Percentiles rank a stretch among this genome's conserved stretches.
Evolutionary conservation across 83 land plant species (phyloP).

Genomic region (Thuja plicata): DNA sequence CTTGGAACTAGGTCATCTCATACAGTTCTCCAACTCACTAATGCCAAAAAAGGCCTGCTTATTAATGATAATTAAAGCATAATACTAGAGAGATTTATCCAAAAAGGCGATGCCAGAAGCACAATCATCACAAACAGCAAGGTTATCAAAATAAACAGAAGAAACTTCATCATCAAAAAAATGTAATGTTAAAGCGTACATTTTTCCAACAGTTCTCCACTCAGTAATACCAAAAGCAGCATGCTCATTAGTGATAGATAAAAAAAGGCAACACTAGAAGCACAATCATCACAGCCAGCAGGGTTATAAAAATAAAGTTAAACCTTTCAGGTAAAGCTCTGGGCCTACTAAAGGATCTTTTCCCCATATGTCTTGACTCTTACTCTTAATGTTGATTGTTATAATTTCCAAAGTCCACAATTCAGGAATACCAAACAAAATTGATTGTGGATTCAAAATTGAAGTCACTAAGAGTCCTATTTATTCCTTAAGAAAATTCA

Average conservation of each 20-base stretch:
- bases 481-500: background rate
- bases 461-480: background rate
- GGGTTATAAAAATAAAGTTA: too few species aligned
- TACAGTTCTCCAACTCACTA: background rate
- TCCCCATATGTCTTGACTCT: too few species aligned
- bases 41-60: background rate
- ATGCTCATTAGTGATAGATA: background rate
- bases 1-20: background rate
- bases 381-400: too few species aligned
- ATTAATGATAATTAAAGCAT: background rate
- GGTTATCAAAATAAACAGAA: background rate
- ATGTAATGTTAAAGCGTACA: too few species aligned
- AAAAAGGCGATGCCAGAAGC: background rate
- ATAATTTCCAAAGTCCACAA: background rate
- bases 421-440: background rate
- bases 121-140: background rate
- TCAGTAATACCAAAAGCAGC: background rate
- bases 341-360: too few species aligned
- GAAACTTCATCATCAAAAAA: background rate
- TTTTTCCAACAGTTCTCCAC: background rate
- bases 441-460: background rate
- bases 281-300: background rate
- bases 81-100: background rate
- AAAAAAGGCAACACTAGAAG: background rate
- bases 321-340: too few species aligned